Percentiles rank a stretch among this genome's conserved stretches.
Evolutionary conservation across 495 filamentous ascomycete genomes (phyloP).

Genomic region (Staphylotrichum longicolle): DNA sequence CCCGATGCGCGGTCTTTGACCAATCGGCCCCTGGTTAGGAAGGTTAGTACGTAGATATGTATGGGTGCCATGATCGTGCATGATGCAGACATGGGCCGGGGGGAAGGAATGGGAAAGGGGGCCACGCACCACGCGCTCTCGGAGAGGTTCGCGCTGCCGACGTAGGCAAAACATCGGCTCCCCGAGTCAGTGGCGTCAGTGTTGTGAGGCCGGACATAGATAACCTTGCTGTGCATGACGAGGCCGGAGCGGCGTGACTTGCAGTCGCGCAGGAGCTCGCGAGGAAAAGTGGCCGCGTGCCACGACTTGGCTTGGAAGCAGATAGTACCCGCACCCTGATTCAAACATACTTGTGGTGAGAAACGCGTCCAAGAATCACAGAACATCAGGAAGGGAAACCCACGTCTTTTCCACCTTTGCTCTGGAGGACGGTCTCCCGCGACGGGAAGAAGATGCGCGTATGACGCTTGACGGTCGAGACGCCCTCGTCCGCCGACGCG

Average conservation of each 20-base stretch:
- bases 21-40: constrained; percentile 46
- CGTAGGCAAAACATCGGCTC: constrained; percentile 66
- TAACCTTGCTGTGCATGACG: constrained; percentile 87
- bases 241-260: constrained; percentile 61
- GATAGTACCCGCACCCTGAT: constrained; percentile 69
- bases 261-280: constrained; percentile 69
- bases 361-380: not conserved
- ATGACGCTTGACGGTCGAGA: constrained; percentile 40
- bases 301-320: constrained; percentile 72
- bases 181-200: not conserved
- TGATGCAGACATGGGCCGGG: not conserved
- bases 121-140: constrained; percentile 81
- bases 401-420: constrained; percentile 55
- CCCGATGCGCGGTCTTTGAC: constrained; percentile 63
- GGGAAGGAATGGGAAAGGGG: not conserved
- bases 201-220: constrained; percentile 58
- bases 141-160: constrained; percentile 89
- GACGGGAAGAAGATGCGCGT: constrained; percentile 86
- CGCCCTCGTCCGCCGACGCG: constrained; percentile 27
- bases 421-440: constrained; percentile 61
- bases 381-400: constrained; percentile 18
- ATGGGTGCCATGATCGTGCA: not conserved
- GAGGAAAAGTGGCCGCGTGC: constrained; percentile 63
- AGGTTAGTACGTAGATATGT: not conserved
- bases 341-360: not conserved